phyloP scores from a whole-genome alignment of 2,329 filamentous ascomycete genomes.

The Fusarium nurragi region DNA sequence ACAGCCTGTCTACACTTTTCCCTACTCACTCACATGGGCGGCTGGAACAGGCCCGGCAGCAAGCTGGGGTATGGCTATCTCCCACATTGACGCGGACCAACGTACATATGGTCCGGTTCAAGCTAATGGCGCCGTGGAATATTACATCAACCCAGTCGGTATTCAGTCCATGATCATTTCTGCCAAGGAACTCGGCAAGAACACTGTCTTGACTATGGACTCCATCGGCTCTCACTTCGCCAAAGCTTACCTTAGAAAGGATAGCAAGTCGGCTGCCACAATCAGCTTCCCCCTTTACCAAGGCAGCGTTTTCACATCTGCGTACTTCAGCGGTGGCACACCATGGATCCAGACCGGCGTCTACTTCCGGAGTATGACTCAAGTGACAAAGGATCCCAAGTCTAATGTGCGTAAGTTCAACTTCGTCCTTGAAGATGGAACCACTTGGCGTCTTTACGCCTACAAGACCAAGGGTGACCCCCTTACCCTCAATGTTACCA shows the following conservation, averaged over 20 bases:
- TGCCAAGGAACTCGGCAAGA: slow-evolving; percentile 73
- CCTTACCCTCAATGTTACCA: slow-evolving; percentile 73
- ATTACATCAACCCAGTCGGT: slow-evolving; percentile 83
- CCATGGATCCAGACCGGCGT: slow-evolving; percentile 80
- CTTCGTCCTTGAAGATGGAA: slow-evolving; percentile 75
- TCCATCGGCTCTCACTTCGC: slow-evolving; percentile 66
- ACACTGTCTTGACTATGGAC: slow-evolving; percentile 66
- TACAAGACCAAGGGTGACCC: slow-evolving; percentile 66
- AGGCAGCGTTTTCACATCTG: slow-evolving; percentile 89
- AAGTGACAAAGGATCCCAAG: slow-evolving; percentile 64
- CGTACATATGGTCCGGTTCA: slow-evolving; percentile 71
- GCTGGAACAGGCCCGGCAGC: slow-evolving; percentile 68
- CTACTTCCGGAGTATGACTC: slow-evolving; percentile 75
- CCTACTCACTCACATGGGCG: slow-evolving; percentile 75
- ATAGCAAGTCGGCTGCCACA: slow-evolving; percentile 61
- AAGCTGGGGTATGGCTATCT: slow-evolving; percentile 82
- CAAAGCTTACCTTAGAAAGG: slow-evolving; percentile 73
- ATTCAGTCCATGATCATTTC: slow-evolving; percentile 85
- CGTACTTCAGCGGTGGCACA: slow-evolving; percentile 73
- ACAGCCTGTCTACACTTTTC: slow-evolving; percentile 76
- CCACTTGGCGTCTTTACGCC: slow-evolving; percentile 83
- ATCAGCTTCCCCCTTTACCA: slow-evolving; percentile 87
- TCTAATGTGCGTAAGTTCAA: slow-evolving; percentile 79
- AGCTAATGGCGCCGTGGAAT: slow-evolving; percentile 68
- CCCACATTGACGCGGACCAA: slow-evolving; percentile 75